Percentiles rank a stretch among this genome's conserved stretches.
These are phyloP conservation scores for Ampelocalamus luodianensis DNA, from an alignment of 176 grass and related monocot species.

Conservation along the genomic window DNA sequence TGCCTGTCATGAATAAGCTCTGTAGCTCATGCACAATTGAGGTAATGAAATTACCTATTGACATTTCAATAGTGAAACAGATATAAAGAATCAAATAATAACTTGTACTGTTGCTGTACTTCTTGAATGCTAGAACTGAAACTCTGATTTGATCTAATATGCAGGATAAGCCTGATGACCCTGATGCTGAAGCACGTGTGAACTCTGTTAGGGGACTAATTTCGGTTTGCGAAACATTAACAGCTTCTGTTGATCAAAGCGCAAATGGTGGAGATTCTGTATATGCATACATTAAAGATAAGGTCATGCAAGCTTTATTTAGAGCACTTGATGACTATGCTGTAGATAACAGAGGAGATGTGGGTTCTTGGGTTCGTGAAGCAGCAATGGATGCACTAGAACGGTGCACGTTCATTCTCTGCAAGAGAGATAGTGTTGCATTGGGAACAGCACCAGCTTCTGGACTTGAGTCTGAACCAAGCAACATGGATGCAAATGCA, in stretches of 20 bases:
- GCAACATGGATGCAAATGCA: constrained; percentile 39
- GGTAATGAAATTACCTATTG: constrained; percentile 52
- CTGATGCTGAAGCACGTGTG: constrained; percentile 92
- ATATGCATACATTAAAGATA: constrained; percentile 73
- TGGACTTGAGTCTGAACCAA: constrained; percentile 26
- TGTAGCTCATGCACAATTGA: constrained; percentile 88
- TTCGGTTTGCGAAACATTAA: constrained; percentile 81
- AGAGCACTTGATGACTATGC: constrained; percentile 94
- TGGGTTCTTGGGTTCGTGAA: constrained; percentile 97
- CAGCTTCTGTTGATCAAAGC: constrained; percentile 53
- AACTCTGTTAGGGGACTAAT: constrained; percentile 84
- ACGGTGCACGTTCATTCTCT: constrained; percentile 73
- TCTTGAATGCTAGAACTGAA: constrained; percentile 40
- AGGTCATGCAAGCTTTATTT: constrained; percentile 72
- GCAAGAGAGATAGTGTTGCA: constrained; percentile 66
- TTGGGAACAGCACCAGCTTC: constrained; percentile 7
- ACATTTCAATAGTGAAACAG: constrained; percentile 26
- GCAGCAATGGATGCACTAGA: constrained; percentile 95
- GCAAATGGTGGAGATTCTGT: constrained; percentile 44
- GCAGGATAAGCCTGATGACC: constrained; percentile 90
- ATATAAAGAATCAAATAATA: background rate
- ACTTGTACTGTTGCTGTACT: constrained; percentile 29
- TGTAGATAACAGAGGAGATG: constrained; percentile 96
- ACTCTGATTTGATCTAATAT: constrained; percentile 42
- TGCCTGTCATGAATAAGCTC: constrained; percentile 73